A percentile compares a stretch with the other conserved stretches of the same genome.
These are phyloP conservation scores for Yarrowia porcina DNA, from an alignment of 805 yeast species.

Conservation along the genomic window DNA sequence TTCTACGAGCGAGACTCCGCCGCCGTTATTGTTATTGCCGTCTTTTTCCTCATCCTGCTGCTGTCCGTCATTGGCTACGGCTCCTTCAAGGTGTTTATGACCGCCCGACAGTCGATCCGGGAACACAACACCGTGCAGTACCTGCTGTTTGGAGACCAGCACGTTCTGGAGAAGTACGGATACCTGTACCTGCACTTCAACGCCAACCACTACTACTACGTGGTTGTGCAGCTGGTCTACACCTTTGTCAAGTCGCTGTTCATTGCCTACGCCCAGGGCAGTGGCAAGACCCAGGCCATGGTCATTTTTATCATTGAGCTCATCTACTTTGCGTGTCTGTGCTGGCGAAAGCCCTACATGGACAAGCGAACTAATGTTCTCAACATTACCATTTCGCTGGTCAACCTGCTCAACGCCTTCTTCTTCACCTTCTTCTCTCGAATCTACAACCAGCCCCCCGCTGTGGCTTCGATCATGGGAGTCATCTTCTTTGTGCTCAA, in stretches of 20 bases:
- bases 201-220: conserved; percentile 82
- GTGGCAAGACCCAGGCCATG: conserved; percentile 79
- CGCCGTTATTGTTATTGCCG: conserved; percentile 81
- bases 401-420: conserved; percentile 74
- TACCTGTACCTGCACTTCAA: conserved; percentile 86
- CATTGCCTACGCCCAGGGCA: conserved; percentile 71
- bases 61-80: conserved; percentile 62
- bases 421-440: conserved; percentile 83
- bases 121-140: conserved; percentile 81
- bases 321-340: conserved; percentile 60
- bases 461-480: conserved; percentile 83
- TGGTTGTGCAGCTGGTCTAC: conserved; percentile 59
- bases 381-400: conserved; percentile 68
- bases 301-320: conserved; percentile 74
- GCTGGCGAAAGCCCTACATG: conserved; percentile 68
- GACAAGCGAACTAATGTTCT: conserved; percentile 78
- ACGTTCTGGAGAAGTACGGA: conserved; percentile 73
- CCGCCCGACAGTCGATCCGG: conserved; percentile 60
- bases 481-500: conserved; percentile 84
- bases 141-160: conserved; percentile 72
- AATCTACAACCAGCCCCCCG: conserved; percentile 73
- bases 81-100: conserved; percentile 56
- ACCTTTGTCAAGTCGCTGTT: conserved; percentile 65
- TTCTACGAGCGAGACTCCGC: conserved; percentile 78
- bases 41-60: conserved; percentile 61